These are phyloP conservation scores for Penicillium desertorum DNA, from an alignment of 495 filamentous ascomycete genomes.

Conservation along the genomic window DNA sequence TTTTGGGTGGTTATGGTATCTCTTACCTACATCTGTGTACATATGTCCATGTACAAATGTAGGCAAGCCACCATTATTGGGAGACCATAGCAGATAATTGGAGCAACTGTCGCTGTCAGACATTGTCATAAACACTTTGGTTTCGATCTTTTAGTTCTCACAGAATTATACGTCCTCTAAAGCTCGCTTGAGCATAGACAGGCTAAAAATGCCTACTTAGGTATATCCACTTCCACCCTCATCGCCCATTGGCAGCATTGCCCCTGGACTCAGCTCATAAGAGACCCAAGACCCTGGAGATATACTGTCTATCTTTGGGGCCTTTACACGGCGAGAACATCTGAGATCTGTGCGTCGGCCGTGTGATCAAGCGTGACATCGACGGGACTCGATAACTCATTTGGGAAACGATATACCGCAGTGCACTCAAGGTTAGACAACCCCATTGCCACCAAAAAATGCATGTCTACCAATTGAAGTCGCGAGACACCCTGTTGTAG, in stretches of 20 bases:
- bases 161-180: not conserved
- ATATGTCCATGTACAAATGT: too few species aligned
- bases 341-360: not conserved
- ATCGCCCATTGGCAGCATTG: not conserved
- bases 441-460: constrained; percentile 11
- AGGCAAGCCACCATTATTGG: not conserved
- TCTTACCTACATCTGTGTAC: not conserved
- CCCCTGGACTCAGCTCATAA: not conserved
- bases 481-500: not conserved
- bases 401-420: constrained; percentile 40
- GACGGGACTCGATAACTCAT: constrained; percentile 41
- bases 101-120: not conserved
- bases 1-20: not conserved
- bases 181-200: not conserved
- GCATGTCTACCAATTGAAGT: not conserved
- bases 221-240: not conserved
- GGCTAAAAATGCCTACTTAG: not conserved
- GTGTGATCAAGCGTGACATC: not conserved
- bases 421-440: constrained; percentile 15
- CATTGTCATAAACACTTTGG: not conserved
- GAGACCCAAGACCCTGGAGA: not conserved
- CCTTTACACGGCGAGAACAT: not conserved
- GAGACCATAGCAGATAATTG: not conserved
- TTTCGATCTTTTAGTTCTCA: not conserved
- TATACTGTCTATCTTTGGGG: not conserved